Base-by-base conservation (phyloP, 2,329 filamentous ascomycete species). In the Epichloe uncinata region DNA sequence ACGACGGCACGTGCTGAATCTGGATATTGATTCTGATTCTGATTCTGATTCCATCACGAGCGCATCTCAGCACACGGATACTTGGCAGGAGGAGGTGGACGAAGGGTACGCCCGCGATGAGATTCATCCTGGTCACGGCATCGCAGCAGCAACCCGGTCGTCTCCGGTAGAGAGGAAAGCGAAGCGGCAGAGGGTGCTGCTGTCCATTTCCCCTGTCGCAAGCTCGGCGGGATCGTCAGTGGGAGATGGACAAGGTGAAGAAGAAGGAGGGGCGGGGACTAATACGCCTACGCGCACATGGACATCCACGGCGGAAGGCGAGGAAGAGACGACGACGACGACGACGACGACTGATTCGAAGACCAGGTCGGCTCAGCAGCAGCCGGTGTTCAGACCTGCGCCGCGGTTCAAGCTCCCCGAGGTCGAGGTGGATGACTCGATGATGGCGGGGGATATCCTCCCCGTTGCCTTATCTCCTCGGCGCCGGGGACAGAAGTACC, bases 351-450 rank as follows among this genome's bases (percentile, higher is more conserved):
- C n/a, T n/a, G n/a, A n/a, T 3, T 7, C 13, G 11, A 46, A 4
- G 35, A 40, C 7, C 35, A 37, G 0, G 7, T 16, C 2, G 22
- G 8, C 5, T 11, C n/a, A n/a, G n/a, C 59, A 61, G 13, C 67
- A 70, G 45, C 69, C 69, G 3, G 63, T 63, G 0, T 71, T 71
- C 49, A 65, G 56, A 2, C 55, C 61, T 0, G 62, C 68, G 2
- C 69, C 69, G 9, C 67, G 68, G 20, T 71, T 71, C 59, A 70
- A 68, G 45, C 56, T 60, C 3, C 3, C 55, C 0, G 64, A 65
- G 26, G 22, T 50, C 0, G 64, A 65, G 26, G 22, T 50, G 0
- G 63, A 60, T 34, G 46, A 33, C 16, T 15, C 16, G 22, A 13
- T 51, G 22, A 13, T 51, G 2, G 40, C 57, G 7, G 20, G 50